Percentiles rank a stretch among this genome's conserved stretches.
phyloP scores from a whole-genome alignment of 1,284 basidiomycete species.

The Kwoniella shivajii region DNA sequence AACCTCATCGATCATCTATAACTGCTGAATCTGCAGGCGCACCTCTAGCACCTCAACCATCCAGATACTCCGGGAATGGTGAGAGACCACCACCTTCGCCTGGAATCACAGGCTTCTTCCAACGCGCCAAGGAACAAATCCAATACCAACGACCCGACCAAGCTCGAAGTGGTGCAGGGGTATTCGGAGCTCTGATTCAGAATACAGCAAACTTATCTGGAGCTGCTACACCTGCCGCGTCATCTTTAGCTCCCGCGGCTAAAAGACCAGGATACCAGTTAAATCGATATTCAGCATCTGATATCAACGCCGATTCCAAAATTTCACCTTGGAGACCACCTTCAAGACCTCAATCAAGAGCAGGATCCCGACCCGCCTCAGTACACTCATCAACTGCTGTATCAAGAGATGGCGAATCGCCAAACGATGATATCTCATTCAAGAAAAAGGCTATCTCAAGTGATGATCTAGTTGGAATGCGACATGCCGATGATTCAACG shows the following conservation, averaged over 20 bases:
- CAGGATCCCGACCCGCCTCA: constrained; percentile 29
- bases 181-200: constrained; percentile 72
- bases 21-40: constrained; percentile 5
- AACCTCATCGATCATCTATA: constrained; percentile 9
- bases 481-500: constrained; percentile 3
- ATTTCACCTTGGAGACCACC: constrained; percentile 34
- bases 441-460: constrained; percentile 31
- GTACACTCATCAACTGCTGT: constrained; percentile 39
- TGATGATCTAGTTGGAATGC: constrained; percentile 37
- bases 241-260: constrained; percentile 66
- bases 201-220: constrained; percentile 68
- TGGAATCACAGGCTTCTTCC: constrained; percentile 13
- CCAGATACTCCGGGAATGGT: constrained; percentile 1
- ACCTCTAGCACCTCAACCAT: constrained; percentile 7
- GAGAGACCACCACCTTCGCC: constrained; percentile 14
- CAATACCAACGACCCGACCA: constrained; percentile 57
- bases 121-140: constrained; percentile 23
- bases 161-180: constrained; percentile 64
- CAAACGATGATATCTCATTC: constrained; percentile 18
- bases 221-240: constrained; percentile 62
- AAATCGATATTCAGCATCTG: constrained; percentile 58
- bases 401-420: constrained; percentile 28
- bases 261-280: constrained; percentile 69
- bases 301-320: constrained; percentile 11
- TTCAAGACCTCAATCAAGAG: constrained; percentile 27